Base-by-base conservation (phyloP, 2,329 filamentous ascomycete species). In the Fusarium incarnatum region DNA sequence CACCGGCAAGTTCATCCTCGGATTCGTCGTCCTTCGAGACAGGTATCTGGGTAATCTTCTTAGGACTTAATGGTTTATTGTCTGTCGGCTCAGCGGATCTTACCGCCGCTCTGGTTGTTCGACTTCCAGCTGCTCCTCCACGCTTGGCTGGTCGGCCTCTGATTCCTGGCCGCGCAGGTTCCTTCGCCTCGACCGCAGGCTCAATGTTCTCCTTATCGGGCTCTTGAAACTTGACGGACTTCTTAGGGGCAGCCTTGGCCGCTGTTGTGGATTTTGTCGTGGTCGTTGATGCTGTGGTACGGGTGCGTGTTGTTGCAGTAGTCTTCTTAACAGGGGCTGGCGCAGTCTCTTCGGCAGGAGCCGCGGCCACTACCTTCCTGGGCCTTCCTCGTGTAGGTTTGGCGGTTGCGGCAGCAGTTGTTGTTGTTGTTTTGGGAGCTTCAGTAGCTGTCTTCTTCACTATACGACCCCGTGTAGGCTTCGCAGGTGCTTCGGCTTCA, bases 161-260 rank as follows among this genome's bases (percentile, higher is more conserved):
- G 41, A 86, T 77, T 27, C 83, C 81, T 13, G 75, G 67, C 15
- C 78, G 55, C 34, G 75, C 67, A 46, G 79, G 66, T 49, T 78
- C 75, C 74, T 84, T 84, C 28, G 75, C 67, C 59, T 79, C 81
- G 23, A 77, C 56, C 5, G 77, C 71, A 16, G 86, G 87, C 22
- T 82, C 76, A 40, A 88, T 78, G 68, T 91, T 91, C 76, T 91
- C 89, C 79, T 91, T 91, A 76, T 89, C 88, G 5, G 87, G 86
- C 71, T 88, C 87, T 75, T 89, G 84, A 76, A 91, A 91, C 61
- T 86, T 89, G 73, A 91, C 88, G 5, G 82, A 84, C 81, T 90
- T 91, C 81, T 87, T 89, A 34, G 82, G 77, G 8, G 82, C 80
- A 20, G 85, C 77, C 77, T 83, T 86, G 23, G 78, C 76, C 37